Evolutionary conservation across 805 yeast genomes (phyloP).

Genomic region (Tetrapisispora nanseiensis): DNA sequence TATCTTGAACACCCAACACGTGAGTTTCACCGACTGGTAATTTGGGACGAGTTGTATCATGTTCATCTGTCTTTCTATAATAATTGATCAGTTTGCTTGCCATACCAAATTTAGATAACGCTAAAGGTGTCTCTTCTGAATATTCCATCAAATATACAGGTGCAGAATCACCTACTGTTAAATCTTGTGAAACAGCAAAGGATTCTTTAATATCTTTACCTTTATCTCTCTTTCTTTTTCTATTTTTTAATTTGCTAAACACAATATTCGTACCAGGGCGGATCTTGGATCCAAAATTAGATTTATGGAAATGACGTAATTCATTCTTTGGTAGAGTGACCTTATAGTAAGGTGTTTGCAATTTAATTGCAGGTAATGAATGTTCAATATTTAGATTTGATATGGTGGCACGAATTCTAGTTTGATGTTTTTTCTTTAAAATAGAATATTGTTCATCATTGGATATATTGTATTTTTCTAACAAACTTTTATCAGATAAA

Average conservation of each 20-base stretch:
- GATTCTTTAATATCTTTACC: slow-evolving; percentile 73
- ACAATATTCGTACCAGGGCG: slow-evolving; percentile 70
- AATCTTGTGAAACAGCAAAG: slow-evolving; percentile 59
- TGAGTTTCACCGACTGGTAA: slow-evolving; percentile 87
- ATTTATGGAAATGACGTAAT: slow-evolving; percentile 71
- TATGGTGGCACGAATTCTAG: slow-evolving; percentile 84
- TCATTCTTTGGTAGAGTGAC: slow-evolving; percentile 61
- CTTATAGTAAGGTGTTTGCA: slow-evolving; percentile 86
- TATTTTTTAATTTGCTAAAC: slow-evolving; percentile 61
- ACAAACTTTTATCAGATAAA: slow-evolving; percentile 42
- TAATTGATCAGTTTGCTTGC: slow-evolving; percentile 88
- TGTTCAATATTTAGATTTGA: slow-evolving; percentile 89
- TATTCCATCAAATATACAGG: slow-evolving; percentile 75
- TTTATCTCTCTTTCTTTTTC: slow-evolving; percentile 84
- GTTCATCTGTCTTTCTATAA: slow-evolving; percentile 73
- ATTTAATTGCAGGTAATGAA: slow-evolving; percentile 71
- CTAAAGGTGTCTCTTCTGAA: slow-evolving; percentile 78
- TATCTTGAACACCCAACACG: slow-evolving; percentile 90
- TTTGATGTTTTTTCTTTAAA: slow-evolving; percentile 75
- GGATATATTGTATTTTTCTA: slow-evolving; percentile 66
- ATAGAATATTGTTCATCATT: slow-evolving; percentile 82
- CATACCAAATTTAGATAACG: slow-evolving; percentile 88
- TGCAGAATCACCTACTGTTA: slow-evolving; percentile 77
- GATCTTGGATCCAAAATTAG: slow-evolving; percentile 47
- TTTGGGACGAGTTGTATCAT: slow-evolving; percentile 81